Evolutionary conservation across 164 flowering plant species (phyloP), one percentile per base, ranked within the genome.

Genomic region (Vitis amurensis): DNA sequence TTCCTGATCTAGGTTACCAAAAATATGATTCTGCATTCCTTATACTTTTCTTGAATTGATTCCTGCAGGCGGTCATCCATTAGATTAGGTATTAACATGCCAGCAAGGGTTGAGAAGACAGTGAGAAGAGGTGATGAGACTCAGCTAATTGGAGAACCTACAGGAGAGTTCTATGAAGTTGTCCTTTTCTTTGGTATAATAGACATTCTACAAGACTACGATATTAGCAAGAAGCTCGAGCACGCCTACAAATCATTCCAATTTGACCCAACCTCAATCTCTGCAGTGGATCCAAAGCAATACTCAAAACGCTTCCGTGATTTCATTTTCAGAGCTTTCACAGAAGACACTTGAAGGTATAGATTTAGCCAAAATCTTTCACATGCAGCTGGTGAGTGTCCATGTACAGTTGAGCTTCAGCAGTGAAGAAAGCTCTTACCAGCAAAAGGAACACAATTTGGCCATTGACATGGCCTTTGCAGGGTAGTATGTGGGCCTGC

Each of bases 61-160:
- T 30, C 51, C 23, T 69, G 78, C 80, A 91, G 97, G 77, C 79
- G 81, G 85, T 80, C 85, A 11, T 65, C 86, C 10, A 75, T 86
- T 61, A 83, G 75, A 50, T 67, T 93, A 68, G 98, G 98, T 3
- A 56, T 84, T 0, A 84, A 84, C 86, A 87, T 90, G 93, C 92
- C 97, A 19, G 91, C 90, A 48, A 77, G 89, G 53, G 95, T 79
- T 10, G 97, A 93, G 62, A 76, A 71, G 44, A 86, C 90, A 8
- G 78, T 82, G 15, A 83, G 95, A 80, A 80, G 77, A 69, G 50
- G 48, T 30, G 76, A 82, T 10, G 83, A 82, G 31, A 9, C 77
- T 61, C 79, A 83, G 68, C 69, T 74, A 52, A 62, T 81, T 8
- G 86, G 86, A 55, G 84, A 83, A 66, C 81, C 82, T 50, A 77